Evolutionary conservation across 2,329 filamentous ascomycete genomes (phyloP).

Genomic region (Domatiomyces globalis): DNA sequence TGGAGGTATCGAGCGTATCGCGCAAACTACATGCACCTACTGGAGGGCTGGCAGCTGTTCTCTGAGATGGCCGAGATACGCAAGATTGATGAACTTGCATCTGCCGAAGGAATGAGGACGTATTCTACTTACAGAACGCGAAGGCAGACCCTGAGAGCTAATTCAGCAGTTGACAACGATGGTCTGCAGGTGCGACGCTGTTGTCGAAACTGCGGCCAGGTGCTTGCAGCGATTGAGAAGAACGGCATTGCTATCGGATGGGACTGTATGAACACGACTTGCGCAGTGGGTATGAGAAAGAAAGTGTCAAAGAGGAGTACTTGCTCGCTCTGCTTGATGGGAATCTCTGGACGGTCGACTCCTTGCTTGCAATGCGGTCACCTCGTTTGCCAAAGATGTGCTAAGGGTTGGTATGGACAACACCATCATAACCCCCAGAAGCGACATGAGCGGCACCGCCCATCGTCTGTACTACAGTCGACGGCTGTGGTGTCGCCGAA

Average conservation of each 20-base stretch:
- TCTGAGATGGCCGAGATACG: conserved; percentile 43
- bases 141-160: not conserved
- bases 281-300: conserved; percentile 25
- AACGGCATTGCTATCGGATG: conserved; percentile 17
- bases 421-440: not conserved
- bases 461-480: not conserved
- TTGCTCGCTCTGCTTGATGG: conserved; percentile 32
- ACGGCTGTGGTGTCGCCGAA: not conserved
- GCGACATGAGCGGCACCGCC: not conserved
- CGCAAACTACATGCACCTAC: conserved; percentile 42
- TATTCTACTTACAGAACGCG: not conserved
- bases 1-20: conserved; percentile 40
- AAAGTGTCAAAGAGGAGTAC: conserved; percentile 20
- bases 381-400: conserved; percentile 33
- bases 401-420: conserved; percentile 28
- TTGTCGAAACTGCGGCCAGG: conserved; percentile 28
- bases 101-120: not conserved
- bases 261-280: conserved; percentile 19
- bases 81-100: conserved; percentile 35
- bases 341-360: conserved; percentile 30
- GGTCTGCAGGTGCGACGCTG: conserved; percentile 30
- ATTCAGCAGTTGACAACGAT: conserved; percentile 6
- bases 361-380: conserved; percentile 37
- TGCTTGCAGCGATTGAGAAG: conserved; percentile 14
- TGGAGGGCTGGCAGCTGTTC: conserved; percentile 44